phyloP scores from a whole-genome alignment of 257 asterid species.

The Salvia splendens region DNA sequence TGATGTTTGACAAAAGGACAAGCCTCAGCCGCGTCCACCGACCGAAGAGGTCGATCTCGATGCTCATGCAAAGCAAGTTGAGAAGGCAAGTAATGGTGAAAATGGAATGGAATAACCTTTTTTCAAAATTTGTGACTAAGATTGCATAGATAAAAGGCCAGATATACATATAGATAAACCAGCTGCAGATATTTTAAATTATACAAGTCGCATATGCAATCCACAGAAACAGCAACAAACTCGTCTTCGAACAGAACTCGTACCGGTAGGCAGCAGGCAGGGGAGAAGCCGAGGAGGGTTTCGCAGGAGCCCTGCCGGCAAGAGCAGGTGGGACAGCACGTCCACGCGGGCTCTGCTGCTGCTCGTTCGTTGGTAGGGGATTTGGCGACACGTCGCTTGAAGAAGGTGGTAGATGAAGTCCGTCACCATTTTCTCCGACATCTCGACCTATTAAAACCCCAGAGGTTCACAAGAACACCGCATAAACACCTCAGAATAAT shows the following conservation, averaged over 20 bases:
- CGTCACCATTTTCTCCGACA: slow-evolving; percentile 29
- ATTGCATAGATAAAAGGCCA: slow-evolving; percentile 21
- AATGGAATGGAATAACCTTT: slow-evolving; percentile 4
- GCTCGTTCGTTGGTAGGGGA: slow-evolving; percentile 65
- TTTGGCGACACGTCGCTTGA: slow-evolving; percentile 42
- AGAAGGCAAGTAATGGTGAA: neutral
- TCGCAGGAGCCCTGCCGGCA: slow-evolving; percentile 60
- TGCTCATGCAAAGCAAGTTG: too few species aligned
- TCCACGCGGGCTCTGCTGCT: slow-evolving; percentile 41
- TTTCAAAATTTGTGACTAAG: slow-evolving; percentile 17
- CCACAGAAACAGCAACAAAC: slow-evolving; percentile 43
- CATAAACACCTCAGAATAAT: neutral
- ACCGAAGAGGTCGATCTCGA: neutral
- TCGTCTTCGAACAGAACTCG: slow-evolving; percentile 23
- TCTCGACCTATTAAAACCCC: slow-evolving; percentile 50
- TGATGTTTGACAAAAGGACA: neutral
- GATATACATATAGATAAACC: slow-evolving; percentile 44
- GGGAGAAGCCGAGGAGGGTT: slow-evolving; percentile 49
- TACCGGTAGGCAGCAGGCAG: slow-evolving; percentile 21
- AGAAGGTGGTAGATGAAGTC: slow-evolving; percentile 44
- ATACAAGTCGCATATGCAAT: slow-evolving; percentile 31
- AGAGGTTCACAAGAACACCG: neutral
- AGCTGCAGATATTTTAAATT: slow-evolving; percentile 23
- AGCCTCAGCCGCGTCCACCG: neutral
- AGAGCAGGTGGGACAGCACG: slow-evolving; percentile 65